These are phyloP conservation scores for Lolium perenne DNA, from an alignment of 176 grass and related monocot genomes.

Conservation along the genomic window DNA sequence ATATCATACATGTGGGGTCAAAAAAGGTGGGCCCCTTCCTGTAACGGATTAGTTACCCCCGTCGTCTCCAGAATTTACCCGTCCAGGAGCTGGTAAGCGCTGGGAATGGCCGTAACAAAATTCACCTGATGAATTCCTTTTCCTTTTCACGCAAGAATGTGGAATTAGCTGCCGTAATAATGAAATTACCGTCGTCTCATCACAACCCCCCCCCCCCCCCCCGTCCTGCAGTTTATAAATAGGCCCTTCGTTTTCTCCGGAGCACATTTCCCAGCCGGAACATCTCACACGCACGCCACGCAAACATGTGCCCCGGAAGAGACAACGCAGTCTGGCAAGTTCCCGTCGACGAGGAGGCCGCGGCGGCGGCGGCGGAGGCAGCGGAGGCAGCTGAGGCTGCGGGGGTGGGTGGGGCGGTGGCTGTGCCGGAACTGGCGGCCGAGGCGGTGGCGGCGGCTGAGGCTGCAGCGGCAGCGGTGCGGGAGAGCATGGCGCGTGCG, in stretches of 20 bases:
- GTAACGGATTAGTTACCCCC: too few species aligned
- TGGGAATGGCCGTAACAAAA: too few species aligned
- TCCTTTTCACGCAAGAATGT: neutral
- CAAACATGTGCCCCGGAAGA: neutral
- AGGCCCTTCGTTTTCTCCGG: neutral
- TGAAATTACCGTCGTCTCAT: neutral
- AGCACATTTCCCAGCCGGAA: neutral
- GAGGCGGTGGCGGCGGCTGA: neutral
- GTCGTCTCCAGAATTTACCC: too few species aligned
- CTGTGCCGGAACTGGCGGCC: too few species aligned
- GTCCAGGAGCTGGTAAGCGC: too few species aligned
- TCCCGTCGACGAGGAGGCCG: neutral
- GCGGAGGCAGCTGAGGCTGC: too few species aligned
- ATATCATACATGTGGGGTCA: too few species aligned
- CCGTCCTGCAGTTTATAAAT: neutral
- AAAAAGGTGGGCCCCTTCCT: too few species aligned
- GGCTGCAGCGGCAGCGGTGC: neutral
- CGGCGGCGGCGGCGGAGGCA: neutral
- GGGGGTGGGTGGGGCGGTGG: too few species aligned
- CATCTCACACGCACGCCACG: neutral
- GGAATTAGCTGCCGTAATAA: neutral
- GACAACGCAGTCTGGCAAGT: neutral
- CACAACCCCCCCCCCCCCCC: too few species aligned
- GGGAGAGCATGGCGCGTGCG: neutral
- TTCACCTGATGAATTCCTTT: too few species aligned